Evolutionary conservation across 768 basidiomycete species (phyloP).

Genomic region (Myochromella boudieri): DNA sequence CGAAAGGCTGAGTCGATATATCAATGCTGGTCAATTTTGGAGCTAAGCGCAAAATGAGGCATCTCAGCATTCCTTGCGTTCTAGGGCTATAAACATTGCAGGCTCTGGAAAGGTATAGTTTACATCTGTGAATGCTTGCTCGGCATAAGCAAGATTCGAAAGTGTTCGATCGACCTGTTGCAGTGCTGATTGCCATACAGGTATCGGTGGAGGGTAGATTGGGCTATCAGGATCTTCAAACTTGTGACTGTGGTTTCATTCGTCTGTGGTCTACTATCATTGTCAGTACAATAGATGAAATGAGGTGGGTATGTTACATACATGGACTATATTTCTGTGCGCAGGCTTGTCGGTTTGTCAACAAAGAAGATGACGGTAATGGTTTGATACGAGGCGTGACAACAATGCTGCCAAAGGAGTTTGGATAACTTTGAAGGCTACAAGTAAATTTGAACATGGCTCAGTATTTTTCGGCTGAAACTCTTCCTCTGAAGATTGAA

Average conservation of each 20-base stretch:
- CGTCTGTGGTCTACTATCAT: background rate
- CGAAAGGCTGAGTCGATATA: background rate
- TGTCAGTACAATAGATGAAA: no score
- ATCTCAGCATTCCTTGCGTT: background rate
- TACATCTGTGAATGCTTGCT: background rate
- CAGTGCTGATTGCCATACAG: constrained; percentile 2
- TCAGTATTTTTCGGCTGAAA: background rate
- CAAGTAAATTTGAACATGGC: background rate
- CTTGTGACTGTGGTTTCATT: background rate
- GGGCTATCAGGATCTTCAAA: constrained; percentile 8
- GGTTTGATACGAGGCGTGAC: background rate
- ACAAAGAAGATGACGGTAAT: background rate
- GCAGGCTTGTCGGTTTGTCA: background rate
- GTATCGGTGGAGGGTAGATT: constrained; percentile 7
- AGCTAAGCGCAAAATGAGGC: constrained; percentile 4
- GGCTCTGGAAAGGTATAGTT: constrained; percentile 9
- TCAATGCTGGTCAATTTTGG: background rate
- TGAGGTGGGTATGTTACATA: no score
- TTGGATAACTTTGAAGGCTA: background rate
- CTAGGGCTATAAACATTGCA: background rate
- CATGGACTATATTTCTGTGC: constrained; percentile 1
- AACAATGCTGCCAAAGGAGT: background rate
- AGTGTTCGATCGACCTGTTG: background rate
- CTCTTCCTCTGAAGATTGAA: background rate
- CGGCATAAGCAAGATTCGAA: background rate